A percentile compares a stretch with the other conserved stretches of the same genome.
Evolutionary conservation across 2,329 filamentous ascomycete genomes (phyloP).

Genomic region (Colletotrichum godetiae): DNA sequence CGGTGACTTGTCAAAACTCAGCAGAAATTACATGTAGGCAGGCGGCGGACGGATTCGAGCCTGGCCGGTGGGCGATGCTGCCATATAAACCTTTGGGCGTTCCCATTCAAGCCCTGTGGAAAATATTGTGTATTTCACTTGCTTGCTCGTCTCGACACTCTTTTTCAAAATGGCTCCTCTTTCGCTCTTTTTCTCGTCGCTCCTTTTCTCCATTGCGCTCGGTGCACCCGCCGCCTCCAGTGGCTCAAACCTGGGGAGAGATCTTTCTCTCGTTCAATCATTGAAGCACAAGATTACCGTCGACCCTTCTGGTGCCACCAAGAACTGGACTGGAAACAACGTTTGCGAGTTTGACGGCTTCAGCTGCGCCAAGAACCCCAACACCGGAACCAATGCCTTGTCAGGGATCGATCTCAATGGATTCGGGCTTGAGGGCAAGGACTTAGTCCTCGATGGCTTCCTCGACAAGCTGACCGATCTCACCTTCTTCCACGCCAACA

Average conservation of each 20-base stretch:
- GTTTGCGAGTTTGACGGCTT: constrained; percentile 21
- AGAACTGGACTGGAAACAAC: constrained; percentile 7
- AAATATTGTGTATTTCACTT: no score
- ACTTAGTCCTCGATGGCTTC: constrained; percentile 6
- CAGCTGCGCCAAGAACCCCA: constrained; percentile 1
- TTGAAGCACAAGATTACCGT: constrained; percentile 11
- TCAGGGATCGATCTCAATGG: constrained; percentile 1
- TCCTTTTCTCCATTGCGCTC: constrained; percentile 17
- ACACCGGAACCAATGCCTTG: constrained; percentile 1
- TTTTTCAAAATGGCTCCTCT: neutral
- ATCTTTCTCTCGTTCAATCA: constrained; percentile 2
- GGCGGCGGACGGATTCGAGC: neutral
- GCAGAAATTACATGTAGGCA: neutral
- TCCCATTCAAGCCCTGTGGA: neutral
- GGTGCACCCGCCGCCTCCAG: neutral
- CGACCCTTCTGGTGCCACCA: neutral
- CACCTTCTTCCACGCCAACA: constrained; percentile 19
- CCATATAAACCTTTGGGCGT: neutral
- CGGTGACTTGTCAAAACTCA: neutral
- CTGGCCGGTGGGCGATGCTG: no score
- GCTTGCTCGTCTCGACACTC: neutral
- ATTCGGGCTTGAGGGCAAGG: constrained; percentile 1
- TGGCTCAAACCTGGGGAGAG: constrained; percentile 7
- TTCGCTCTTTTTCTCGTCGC: constrained; percentile 17
- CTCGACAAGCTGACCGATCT: constrained; percentile 21